These are phyloP conservation scores for Ajuga chamaepitys DNA, from an alignment of 257 asterid species.

Conservation along the genomic window DNA sequence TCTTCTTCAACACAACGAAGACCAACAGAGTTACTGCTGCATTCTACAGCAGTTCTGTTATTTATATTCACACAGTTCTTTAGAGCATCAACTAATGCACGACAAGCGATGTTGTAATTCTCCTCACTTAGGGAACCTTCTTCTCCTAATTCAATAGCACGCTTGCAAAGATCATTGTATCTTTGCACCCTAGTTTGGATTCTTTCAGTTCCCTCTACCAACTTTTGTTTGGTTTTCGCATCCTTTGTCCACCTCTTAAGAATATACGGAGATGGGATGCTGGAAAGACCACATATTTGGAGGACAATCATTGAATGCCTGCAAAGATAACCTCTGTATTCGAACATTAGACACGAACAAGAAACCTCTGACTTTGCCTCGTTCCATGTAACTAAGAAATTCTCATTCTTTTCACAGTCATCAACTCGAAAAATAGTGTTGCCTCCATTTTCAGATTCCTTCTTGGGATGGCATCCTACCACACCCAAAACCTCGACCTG, in stretches of 20 bases:
- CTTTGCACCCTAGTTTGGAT: slow-evolving; percentile 67
- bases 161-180: slow-evolving; percentile 83
- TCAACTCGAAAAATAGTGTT: slow-evolving; percentile 55
- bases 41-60: slow-evolving; percentile 52
- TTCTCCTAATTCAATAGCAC: slow-evolving; percentile 84
- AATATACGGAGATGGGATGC: slow-evolving; percentile 73
- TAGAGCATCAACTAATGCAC: slow-evolving; percentile 73
- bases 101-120: slow-evolving; percentile 66
- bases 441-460: slow-evolving; percentile 56
- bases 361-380: slow-evolving; percentile 67
- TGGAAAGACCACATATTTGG: slow-evolving; percentile 88
- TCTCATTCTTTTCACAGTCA: slow-evolving; percentile 83
- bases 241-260: slow-evolving; percentile 97
- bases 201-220: slow-evolving; percentile 56
- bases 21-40: slow-evolving; percentile 43
- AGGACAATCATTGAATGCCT: slow-evolving; percentile 94
- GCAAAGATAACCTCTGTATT: slow-evolving; percentile 83
- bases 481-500: slow-evolving; percentile 95
- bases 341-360: slow-evolving; percentile 93
- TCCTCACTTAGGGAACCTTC: slow-evolving; percentile 81
- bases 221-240: slow-evolving; percentile 51
- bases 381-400: slow-evolving; percentile 69
- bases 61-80: slow-evolving; percentile 76
- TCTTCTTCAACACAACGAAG: slow-evolving; percentile 62
- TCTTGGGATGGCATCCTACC: slow-evolving; percentile 95